These are phyloP conservation scores for Lenzites betulinus DNA, from an alignment of 768 basidiomycete species.

Conservation along the genomic window DNA sequence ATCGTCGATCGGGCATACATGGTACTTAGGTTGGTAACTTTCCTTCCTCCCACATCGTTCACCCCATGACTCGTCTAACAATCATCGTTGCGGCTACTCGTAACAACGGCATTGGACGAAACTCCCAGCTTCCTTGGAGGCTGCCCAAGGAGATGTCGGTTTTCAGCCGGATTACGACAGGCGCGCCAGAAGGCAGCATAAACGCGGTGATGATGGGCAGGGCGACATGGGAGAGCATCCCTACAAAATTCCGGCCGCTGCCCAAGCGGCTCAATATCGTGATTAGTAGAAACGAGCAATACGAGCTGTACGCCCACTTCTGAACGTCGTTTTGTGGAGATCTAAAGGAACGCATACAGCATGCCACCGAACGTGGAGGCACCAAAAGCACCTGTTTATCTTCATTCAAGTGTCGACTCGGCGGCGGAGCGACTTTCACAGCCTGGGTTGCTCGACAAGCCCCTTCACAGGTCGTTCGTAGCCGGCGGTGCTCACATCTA, in stretches of 20 bases:
- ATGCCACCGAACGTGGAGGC: constrained; percentile 10
- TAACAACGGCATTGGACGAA: constrained; percentile 83
- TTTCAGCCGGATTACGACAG: constrained; percentile 79
- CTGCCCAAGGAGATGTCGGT: constrained; percentile 89
- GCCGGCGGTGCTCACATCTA: constrained; percentile 94
- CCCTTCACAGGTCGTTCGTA: constrained; percentile 68
- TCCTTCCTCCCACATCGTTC: background rate
- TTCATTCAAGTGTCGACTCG: constrained; percentile 44
- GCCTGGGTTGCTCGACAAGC: constrained; percentile 20
- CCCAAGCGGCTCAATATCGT: constrained; percentile 76
- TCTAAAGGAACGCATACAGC: constrained; percentile 4
- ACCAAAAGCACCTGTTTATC: constrained; percentile 32
- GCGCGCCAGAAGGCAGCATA: constrained; percentile 49
- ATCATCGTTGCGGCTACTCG: constrained; percentile 93
- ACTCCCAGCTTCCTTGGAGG: constrained; percentile 82
- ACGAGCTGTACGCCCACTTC: constrained; percentile 56
- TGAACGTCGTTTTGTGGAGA: background rate
- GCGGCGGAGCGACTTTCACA: constrained; percentile 39
- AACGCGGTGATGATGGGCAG: constrained; percentile 95
- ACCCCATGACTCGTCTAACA: constrained; percentile 53
- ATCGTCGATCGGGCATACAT: background rate
- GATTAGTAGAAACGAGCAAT: constrained; percentile 60
- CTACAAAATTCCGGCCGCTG: constrained; percentile 79
- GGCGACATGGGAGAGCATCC: constrained; percentile 98
- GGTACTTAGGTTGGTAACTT: background rate